Evolutionary conservation across 2,329 filamentous ascomycete genomes (phyloP).

Genomic region (Exophiala phaeomuriformis): DNA sequence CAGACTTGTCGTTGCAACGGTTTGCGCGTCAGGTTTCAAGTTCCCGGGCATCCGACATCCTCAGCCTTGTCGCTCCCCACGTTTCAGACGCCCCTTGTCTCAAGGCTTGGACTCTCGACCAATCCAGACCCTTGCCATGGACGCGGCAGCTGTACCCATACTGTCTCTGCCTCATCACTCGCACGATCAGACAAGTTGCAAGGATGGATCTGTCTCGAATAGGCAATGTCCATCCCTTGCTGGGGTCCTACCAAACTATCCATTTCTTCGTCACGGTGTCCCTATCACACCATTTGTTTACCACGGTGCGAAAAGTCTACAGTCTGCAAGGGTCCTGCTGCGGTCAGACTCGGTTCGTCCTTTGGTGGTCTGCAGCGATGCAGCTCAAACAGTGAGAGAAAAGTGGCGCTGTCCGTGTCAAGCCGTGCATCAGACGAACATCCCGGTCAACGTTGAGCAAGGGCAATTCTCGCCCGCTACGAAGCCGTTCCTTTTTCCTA

Average conservation of each 20-base stretch:
- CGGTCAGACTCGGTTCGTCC: not conserved
- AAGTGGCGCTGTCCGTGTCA: conserved; percentile 15
- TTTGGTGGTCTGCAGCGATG: not conserved
- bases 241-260: not conserved
- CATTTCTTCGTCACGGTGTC: not conserved
- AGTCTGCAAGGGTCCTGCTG: too few species aligned
- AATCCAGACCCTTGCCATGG: conserved; percentile 2
- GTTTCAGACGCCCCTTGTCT: conserved; percentile 15
- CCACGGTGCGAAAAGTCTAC: too few species aligned
- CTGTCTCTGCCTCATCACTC: conserved; percentile 9
- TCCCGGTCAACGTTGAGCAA: not conserved
- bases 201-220: conserved; percentile 4
- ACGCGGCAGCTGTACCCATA: conserved; percentile 4
- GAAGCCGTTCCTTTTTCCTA: not conserved
- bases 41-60: not conserved
- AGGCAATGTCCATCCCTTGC: conserved; percentile 1
- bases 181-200: conserved; percentile 5
- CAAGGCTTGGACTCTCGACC: conserved; percentile 9
- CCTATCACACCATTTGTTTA: too few species aligned
- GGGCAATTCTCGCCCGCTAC: not conserved
- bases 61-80: conserved; percentile 15
- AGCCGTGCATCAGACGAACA: not conserved
- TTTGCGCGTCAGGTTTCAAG: conserved; percentile 1
- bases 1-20: conserved; percentile 8
- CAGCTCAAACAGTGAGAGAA: conserved; percentile 14